These are phyloP conservation scores for Debaryomycetaceae sp. DNA, from an alignment of 1,139 yeast genomes.

Conservation along the genomic window DNA sequence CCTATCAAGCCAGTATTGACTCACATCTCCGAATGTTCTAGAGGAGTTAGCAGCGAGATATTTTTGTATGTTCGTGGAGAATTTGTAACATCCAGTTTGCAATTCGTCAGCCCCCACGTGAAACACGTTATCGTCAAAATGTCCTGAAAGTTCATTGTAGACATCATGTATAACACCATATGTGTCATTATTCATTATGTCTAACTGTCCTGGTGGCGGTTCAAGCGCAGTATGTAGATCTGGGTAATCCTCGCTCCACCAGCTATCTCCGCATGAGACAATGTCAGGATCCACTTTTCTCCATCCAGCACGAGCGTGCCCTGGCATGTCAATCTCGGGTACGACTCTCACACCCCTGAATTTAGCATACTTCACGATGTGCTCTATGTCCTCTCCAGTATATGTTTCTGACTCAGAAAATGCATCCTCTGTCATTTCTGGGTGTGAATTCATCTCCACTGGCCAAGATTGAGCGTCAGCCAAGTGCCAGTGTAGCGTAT, in stretches of 20 bases:
- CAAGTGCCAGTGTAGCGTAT: conserved; percentile 46
- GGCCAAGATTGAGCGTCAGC: conserved; percentile 50
- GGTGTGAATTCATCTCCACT: conserved; percentile 28
- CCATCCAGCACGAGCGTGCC: conserved; percentile 49
- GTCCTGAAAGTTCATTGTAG: conserved; percentile 31
- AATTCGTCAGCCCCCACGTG: conserved; percentile 50
- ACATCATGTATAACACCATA: conserved; percentile 33
- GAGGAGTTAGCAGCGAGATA: conserved; percentile 26
- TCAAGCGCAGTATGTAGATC: conserved; percentile 33
- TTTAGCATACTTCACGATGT: conserved; percentile 33
- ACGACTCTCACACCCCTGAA: conserved; percentile 41
- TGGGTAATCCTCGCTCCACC: conserved; percentile 29
- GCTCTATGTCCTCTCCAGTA: conserved; percentile 26
- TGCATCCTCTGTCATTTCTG: conserved; percentile 44
- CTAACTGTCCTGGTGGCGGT: conserved; percentile 48
- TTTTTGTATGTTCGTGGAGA: conserved; percentile 22
- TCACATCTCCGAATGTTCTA: conserved; percentile 27
- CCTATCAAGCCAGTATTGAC: conserved; percentile 39
- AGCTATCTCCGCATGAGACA: conserved; percentile 31
- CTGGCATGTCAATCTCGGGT: conserved; percentile 50
- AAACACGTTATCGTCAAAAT: conserved; percentile 38
- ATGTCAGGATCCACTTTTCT: conserved; percentile 29
- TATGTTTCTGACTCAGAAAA: conserved; percentile 35
- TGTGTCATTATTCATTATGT: conserved; percentile 32
- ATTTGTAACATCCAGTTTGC: conserved; percentile 34